Evolutionary conservation across 768 basidiomycete species (phyloP), one percentile per base, ranked within the genome.

Genomic region (Pleurotus pulmonarius): DNA sequence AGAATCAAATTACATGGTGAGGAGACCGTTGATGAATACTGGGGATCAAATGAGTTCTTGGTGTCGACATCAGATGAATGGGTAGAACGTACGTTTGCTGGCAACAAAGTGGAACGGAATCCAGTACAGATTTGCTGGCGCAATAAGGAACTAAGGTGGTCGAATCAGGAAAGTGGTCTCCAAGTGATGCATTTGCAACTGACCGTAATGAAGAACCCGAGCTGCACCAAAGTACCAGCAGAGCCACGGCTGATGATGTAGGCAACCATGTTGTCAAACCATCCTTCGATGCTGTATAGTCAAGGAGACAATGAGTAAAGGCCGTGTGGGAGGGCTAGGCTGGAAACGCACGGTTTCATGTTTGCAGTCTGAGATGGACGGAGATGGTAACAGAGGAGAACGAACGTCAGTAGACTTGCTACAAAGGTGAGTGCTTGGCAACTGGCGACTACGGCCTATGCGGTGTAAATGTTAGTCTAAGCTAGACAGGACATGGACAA

Each of bases 21-120:
- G 48, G 9, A 66, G 41, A 41, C 64, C 60, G 49, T 68, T 68
- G 24, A 66, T 62, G 48, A 63, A 66, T 13, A 63, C 65, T 66
- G 46, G 15, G 15, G 16, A 13, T 18, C 5, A 20, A 29, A 24
- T 29, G 3, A 47, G 46, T 56, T 13, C 16, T 48, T 16, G 46
- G 3, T 34, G 16, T 11, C 13, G 15, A 2, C 26, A 16, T 37
- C 22, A 6, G 52, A 46, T 39, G 13, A n/a, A 5, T 24, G 22
- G 29, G 37, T n/a, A 5, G 49, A 4, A 44, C 49, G 16, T 56
- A 64, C 65, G 53, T 65, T 65, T 67, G 62, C 63, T 64, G 29
- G 61, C 60, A 26, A 64, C 56, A 45, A 68, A 61, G 41, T 67
- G 67, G 56, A 68, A 65, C 13, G 64, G 61, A 52, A 68, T 64